Base-by-base conservation (phyloP, 1,284 basidiomycete species). In the Heterobasidion irregulare region DNA sequence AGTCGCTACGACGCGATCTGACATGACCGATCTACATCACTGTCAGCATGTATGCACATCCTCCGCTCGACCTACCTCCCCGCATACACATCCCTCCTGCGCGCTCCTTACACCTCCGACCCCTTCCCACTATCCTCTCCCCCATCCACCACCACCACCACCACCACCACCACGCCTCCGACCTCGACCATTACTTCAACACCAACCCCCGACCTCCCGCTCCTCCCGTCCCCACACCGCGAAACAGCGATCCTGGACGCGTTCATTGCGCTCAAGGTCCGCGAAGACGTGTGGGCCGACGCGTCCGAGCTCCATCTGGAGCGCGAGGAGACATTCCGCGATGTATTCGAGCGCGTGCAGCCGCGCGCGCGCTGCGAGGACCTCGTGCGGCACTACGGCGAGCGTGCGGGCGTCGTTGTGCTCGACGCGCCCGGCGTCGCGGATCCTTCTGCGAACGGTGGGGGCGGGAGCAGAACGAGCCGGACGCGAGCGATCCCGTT, bases 201-300 rank as follows among this genome's bases (percentile, higher is more conserved):
- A 44, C 32, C 62, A 43, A 52, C 53, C 47, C 41, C 41, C 12
- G 13, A 12, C 41, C 13, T 12, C 41, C 60, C 68, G 50, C 57
- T 67, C 56, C 65, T 66, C 48, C 63, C 63, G 47, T 64, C 74
- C 18, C 59, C 76, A 44, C 84, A 86, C 63, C 80, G 87, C 56
- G 89, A 91, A 64, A 89, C 86, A 0, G 63, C 68, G 48, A 75
- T 86, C n/a, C 77, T 91, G 33, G 89, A 91, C 71, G 74, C 77
- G 58, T 91, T 87, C 73, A 83, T 91, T 55, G 79, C 80, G 7
- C 78, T 90, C 61, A 88, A 87, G 68, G 84, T 88, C 54, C 82
- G 78, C 36, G 84, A 90, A 63, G 88, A 91, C 66, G 76, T 88
- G 44, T 83, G 82, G 73, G 69, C 74, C 50, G 87, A 90, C 66